Evolutionary conservation across 2,329 filamentous ascomycete species (phyloP), one percentile per base, ranked within the genome.

Genomic region (Hymenoscyphus fructigenus): DNA sequence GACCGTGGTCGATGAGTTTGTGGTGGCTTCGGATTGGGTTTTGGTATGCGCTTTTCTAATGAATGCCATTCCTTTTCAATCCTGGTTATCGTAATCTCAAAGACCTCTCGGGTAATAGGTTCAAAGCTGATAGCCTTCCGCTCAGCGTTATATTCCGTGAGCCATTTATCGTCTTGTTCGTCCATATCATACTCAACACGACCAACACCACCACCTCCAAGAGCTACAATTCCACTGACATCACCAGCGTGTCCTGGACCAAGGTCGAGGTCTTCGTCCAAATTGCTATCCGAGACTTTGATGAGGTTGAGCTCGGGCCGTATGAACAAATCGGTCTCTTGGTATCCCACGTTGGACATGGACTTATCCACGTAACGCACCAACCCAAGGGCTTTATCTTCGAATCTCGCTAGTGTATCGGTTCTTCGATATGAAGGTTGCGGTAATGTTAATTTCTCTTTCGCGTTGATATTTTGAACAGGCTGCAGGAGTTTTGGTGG

Each of bases 151-250:
- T 94, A 87, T 47, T 88, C 86, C 71, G 95, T 91, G 29, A 99
- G 82, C 95, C 95, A 99, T 80, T 93, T 92, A 70, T 97, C 93
- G 76, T 99, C 95, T 75, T 99, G 95, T 78, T 99, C 95, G 75
- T 99, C 95, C 95, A 99, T 99, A 77, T 99, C 95, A 76, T 99
- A 99, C 76, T 99, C 95, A 23, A 99, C 95, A 64, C 92, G 88
- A 14, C 92, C 92, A 47, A 96, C 84, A 20, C 81, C 81, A 61
- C 79, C 80, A 41, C 78, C 78, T 4, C 81, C 79, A 47, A 81
- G 78, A 4, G 80, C 79, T 34, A 80, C 77, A 61, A 84, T 81
- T 5, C 79, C 75, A 57, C 91, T 88, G 9, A 83, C 84, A 59
- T 91, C 90, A 20, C 80, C 80, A 67, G 84, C 85, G 20, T 72